Percentiles rank a stretch among this genome's conserved stretches.
phyloP scores from a whole-genome alignment of 768 basidiomycete species.

The Boletus vermiculosoides region DNA sequence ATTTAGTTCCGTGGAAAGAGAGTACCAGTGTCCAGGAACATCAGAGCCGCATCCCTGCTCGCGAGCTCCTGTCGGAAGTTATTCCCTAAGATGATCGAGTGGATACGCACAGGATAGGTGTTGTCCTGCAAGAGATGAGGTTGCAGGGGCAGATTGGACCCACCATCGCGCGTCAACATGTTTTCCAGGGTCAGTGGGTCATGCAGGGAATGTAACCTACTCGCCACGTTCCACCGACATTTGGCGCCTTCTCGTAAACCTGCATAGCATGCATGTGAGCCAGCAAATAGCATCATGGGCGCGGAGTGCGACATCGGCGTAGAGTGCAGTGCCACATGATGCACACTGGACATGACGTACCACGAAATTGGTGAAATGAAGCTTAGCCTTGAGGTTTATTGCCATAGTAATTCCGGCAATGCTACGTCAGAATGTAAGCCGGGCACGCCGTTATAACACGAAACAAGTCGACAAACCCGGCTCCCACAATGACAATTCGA shows the following conservation, averaged over 20 bases:
- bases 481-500: neutral
- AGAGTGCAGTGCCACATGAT: constrained; percentile 6
- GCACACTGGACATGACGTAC: constrained; percentile 29
- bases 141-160: neutral
- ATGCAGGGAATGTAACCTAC: neutral
- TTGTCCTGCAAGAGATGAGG: constrained; percentile 2
- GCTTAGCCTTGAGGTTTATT: constrained; percentile 1
- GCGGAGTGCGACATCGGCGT: neutral
- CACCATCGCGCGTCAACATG: neutral
- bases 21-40: neutral
- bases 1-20: constrained; percentile 2
- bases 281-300: neutral
- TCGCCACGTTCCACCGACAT: neutral
- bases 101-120: constrained; percentile 1
- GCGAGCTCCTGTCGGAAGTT: neutral
- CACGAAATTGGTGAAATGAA: constrained; percentile 45
- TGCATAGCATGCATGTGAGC: constrained; percentile 23
- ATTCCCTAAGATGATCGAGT: neutral
- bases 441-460: too few relatives aligned
- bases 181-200: neutral
- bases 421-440: neutral
- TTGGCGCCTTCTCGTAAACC: neutral
- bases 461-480: neutral
- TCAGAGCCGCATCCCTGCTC: constrained; percentile 1
- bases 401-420: constrained; percentile 1